Base-by-base conservation (phyloP, 1,139 yeast genomes). In the Sugiyamaella xylanicola region DNA sequence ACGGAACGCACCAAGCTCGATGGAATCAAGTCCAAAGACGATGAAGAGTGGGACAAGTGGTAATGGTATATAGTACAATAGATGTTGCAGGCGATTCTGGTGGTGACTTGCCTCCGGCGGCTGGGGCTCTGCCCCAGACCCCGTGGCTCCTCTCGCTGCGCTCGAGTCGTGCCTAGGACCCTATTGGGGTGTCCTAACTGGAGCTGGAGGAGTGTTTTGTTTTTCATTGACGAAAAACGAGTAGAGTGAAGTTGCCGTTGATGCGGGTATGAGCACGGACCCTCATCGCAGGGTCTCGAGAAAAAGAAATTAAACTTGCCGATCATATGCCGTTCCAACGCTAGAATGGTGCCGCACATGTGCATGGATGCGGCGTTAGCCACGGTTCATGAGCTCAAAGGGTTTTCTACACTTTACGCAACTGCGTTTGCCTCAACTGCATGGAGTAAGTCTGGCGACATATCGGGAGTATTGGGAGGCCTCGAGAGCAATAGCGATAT, bases 1-100 rank as follows among this genome's bases (percentile, higher is more conserved):
- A 72, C 74, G 53, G 78, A 81, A 63, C 80, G 77, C 68, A 82
- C 88, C 22, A 77, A 76, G 59, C 74, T 86, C 58, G 77, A 80
- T 45, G 84, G 91, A 35, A 65, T 82, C 56, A 74, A 78, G 17
- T 47, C 58, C 36, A 56, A 62, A 48, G 70, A 67, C 60, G 72
- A 74, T 48, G 80, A 77, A 48, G 80, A 77, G 48, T 78, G 81
- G 80, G 81, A 77, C 56, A 71, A 68, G 48, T 78, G 68, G 68
- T 62, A 42, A 46, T 32, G 15, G 13, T 13, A 22, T 45, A 32
- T 32, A 11, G 13, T n/a, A 32, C 37, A 32, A 32, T 32, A 32
- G 37, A 32, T n/a, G 5, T 25, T 25, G 29, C n/a, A n/a, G n/a
- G n/a, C n/a, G n/a, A n/a, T n/a, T n/a, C n/a, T n/a, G n/a, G n/a